Evolutionary conservation across 345 rosid genomes (phyloP).

Genomic region (Xanthoceras sorbifolium): DNA sequence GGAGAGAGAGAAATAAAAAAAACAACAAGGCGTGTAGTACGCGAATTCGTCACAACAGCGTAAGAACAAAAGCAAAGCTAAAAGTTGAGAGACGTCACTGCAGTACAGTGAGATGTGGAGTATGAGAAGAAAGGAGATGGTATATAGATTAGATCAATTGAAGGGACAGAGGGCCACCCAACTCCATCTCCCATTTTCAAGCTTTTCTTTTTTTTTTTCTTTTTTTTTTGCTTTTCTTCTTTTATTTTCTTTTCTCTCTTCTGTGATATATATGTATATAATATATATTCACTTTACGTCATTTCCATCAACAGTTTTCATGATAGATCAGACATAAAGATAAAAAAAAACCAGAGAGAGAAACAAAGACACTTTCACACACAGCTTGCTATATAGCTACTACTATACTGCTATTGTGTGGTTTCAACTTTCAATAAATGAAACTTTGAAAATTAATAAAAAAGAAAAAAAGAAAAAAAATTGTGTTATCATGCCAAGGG

Average conservation of each 20-base stretch:
- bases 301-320: conserved; percentile 34
- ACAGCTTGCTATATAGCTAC: neutral
- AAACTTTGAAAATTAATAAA: neutral
- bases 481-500: neutral
- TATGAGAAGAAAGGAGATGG: conserved; percentile 4
- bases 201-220: too few species aligned
- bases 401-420: neutral
- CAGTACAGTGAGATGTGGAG: neutral
- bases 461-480: neutral
- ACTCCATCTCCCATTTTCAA: neutral
- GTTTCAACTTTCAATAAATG: conserved; percentile 1
- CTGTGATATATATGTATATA: too few species aligned
- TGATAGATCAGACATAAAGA: conserved; percentile 20
- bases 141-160: neutral
- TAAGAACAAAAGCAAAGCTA: conserved; percentile 23
- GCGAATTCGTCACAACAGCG: conserved; percentile 33
- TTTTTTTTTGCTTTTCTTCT: neutral
- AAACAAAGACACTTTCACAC: too few species aligned
- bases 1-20: neutral
- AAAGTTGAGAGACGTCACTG: conserved; percentile 6
- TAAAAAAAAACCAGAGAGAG: too few species aligned
- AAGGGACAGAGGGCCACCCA: neutral
- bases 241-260: neutral
- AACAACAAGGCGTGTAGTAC: neutral
- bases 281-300: conserved; percentile 34